These are phyloP conservation scores for Pseudotsuga menziesii DNA, from an alignment of 75 land plant genomes.

Conservation along the genomic window DNA sequence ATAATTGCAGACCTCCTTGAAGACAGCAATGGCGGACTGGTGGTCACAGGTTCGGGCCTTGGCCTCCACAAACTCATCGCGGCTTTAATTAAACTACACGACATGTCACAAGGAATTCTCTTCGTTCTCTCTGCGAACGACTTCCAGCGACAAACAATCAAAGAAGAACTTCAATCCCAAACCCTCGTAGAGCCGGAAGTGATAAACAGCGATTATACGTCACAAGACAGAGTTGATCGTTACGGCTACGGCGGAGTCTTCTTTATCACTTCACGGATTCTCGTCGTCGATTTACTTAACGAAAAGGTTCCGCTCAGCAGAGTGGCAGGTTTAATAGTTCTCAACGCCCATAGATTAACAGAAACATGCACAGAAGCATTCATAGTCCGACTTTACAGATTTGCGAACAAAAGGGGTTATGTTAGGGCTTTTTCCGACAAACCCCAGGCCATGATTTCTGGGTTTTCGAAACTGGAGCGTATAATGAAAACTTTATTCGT, in stretches of 20 bases:
- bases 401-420: constrained; percentile 29
- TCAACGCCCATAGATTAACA: constrained; percentile 69
- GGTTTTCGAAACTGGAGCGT: constrained; percentile 87
- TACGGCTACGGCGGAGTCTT: constrained; percentile 54
- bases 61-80: constrained; percentile 56
- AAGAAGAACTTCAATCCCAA: constrained; percentile 19
- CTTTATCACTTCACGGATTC: constrained; percentile 78
- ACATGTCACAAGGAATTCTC: constrained; percentile 52
- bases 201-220: constrained; percentile 69
- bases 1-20: constrained; percentile 83
- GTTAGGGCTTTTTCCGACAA: constrained; percentile 79
- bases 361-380: constrained; percentile 93
- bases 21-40: constrained; percentile 65
- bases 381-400: constrained; percentile 58
- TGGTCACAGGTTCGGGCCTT: constrained; percentile 76
- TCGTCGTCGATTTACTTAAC: constrained; percentile 73
- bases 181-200: constrained; percentile 26
- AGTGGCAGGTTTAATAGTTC: constrained; percentile 58
- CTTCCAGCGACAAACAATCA: constrained; percentile 40
- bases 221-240: constrained; percentile 50
- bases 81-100: constrained; percentile 61
- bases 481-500: constrained; percentile 70
- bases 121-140: constrained; percentile 74
- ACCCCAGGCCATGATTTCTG: constrained; percentile 81
- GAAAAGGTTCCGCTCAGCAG: constrained; percentile 39